These are phyloP conservation scores for Colletotrichum lupini DNA, from an alignment of 2,329 filamentous ascomycete genomes.

Conservation along the genomic window DNA sequence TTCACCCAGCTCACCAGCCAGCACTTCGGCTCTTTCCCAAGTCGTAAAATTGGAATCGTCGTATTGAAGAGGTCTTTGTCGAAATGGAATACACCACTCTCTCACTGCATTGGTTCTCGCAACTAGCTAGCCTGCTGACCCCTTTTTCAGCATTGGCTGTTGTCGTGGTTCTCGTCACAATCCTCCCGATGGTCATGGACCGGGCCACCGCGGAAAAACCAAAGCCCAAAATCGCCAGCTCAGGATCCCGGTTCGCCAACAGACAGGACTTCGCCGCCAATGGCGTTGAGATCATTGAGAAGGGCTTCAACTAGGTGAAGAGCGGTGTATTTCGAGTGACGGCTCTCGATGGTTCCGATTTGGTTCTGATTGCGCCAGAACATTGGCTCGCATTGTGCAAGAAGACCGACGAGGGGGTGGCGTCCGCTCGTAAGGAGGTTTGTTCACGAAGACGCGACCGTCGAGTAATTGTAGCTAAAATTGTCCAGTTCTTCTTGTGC, in stretches of 20 bases:
- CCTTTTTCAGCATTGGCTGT: background rate
- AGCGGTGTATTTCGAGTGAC: constrained; percentile 27
- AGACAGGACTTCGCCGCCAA: constrained; percentile 22
- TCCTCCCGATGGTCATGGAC: background rate
- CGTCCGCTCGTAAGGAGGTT: constrained; percentile 24
- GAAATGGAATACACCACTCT: constrained; percentile 10
- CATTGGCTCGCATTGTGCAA: constrained; percentile 27
- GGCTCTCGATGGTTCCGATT: constrained; percentile 25
- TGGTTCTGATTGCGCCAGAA: constrained; percentile 20
- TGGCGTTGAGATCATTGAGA: constrained; percentile 31
- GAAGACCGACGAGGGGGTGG: constrained; percentile 29
- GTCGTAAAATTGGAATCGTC: background rate
- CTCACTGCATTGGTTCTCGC: constrained; percentile 2
- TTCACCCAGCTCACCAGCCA: too few species aligned
- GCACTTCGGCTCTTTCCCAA: background rate
- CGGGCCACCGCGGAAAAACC: background rate
- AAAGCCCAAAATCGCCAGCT: constrained; percentile 21
- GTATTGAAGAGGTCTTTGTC: background rate
- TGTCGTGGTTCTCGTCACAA: background rate
- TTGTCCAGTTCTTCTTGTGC: constrained; percentile 23
- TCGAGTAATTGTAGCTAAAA: background rate
- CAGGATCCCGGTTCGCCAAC: constrained; percentile 23
- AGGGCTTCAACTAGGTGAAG: constrained; percentile 13
- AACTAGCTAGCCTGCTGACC: background rate
- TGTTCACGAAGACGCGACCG: background rate